Evolutionary conservation across 306 rosid genomes (phyloP), one percentile per base, ranked within the genome.

Genomic region (Vachellia collinsii): DNA sequence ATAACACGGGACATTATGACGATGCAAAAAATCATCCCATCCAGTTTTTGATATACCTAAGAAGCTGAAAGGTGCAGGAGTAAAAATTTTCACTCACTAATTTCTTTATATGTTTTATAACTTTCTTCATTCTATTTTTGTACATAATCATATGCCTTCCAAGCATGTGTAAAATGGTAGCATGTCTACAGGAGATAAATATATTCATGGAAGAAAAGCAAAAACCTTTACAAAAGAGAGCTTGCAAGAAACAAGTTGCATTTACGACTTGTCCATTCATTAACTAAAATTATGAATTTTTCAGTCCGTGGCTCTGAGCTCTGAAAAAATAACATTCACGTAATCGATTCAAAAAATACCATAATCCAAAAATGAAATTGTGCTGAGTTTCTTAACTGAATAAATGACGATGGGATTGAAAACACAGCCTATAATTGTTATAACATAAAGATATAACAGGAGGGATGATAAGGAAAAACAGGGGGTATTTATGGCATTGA

Each of bases 401-500:
- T 73, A 36, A 73, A 51, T 5, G 20, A 61, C 38, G 51, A 74
- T 37, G 17, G 41, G 41, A 74, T 43, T 17, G 50, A 64, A 39
- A 75, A 8, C 23, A 7, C 62, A 56, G 23, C 54, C 54, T 34
- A 72, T 42, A 51, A 50, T 41, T 39, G 37, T 41, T 56, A 6
- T 39, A 14, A 58, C 25, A 41, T 0, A 3, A 23, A 23, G 37
- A 41, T 56, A 22, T 59, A 76, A 25, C 44, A 23, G 71, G 22
- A 65, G 38, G 65, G 63, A 36, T 22, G 76, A 74, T 73, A 65
- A 51, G 59, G 39, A 63, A 56, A 1, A 17, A 39, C 34, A 23
- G 79, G 29, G 71, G 78, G 79, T 58, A 70, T 20, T 77, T 82
- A 48, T 19, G 81, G 58, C 61, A 80, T 50, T 76, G 78, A 86